Percentiles rank a stretch among this genome's conserved stretches.
Conservation (phyloP, 768 basidiomycete genomes). For the Mycena indigotica region DNA sequence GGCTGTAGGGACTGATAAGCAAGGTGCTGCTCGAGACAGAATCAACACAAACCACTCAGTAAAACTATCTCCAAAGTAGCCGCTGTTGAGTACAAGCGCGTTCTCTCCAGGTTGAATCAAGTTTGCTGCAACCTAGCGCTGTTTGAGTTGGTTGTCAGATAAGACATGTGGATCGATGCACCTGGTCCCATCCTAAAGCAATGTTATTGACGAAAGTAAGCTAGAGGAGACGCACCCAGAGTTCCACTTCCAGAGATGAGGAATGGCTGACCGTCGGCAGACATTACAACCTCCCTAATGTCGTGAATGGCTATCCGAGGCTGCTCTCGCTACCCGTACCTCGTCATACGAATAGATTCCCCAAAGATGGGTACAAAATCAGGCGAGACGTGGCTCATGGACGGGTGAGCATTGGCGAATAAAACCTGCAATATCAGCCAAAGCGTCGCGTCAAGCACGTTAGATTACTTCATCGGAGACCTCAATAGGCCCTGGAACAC, state of each 20-base stretch:
- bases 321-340: conserved; percentile 38
- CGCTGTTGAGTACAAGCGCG: conserved; percentile 82
- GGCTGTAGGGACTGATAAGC: conserved; percentile 41
- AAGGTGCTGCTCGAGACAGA: neutral
- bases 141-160: no score
- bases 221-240: conserved; percentile 34
- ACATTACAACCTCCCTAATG: conserved; percentile 71
- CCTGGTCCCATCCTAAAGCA: conserved; percentile 85
- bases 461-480: conserved; percentile 47
- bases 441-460: conserved; percentile 10
- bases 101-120: conserved; percentile 81
- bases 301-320: neutral
- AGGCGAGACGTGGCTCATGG: conserved; percentile 84
- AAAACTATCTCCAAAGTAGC: conserved; percentile 94
- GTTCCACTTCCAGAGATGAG: conserved; percentile 94
- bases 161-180: conserved; percentile 30
- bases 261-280: conserved; percentile 84
- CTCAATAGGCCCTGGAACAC: conserved; percentile 68
- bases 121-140: conserved; percentile 87
- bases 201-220: neutral
- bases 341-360: conserved; percentile 83
- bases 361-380: conserved; percentile 90
- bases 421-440: conserved; percentile 60
- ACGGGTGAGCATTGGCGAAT: conserved; percentile 90
- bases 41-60: conserved; percentile 68